Evolutionary conservation across 441 rosid genomes (phyloP).

Genomic region (Dalechampia spathulata): DNA sequence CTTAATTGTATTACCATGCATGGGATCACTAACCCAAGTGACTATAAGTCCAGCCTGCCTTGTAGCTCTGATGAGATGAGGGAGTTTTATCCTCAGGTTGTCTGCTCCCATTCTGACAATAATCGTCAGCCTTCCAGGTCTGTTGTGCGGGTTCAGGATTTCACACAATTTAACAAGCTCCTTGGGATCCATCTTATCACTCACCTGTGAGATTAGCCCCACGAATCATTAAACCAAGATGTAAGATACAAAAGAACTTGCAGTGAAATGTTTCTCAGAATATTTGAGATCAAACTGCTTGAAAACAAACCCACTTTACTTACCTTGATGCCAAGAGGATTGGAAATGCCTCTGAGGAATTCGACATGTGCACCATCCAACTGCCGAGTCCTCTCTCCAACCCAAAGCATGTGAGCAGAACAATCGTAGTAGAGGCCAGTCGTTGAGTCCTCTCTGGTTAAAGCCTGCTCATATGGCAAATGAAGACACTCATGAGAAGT

Average conservation of each 20-base stretch:
- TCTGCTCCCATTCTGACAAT: conserved; percentile 45
- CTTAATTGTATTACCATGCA: conserved; percentile 50
- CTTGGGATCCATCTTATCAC: conserved; percentile 47
- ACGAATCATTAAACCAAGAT: conserved; percentile 5
- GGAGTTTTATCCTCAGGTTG: conserved; percentile 43
- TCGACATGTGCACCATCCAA: conserved; percentile 56
- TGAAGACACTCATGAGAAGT: conserved; percentile 57
- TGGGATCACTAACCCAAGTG: conserved; percentile 50
- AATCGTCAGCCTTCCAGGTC: conserved; percentile 40
- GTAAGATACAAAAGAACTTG: neutral
- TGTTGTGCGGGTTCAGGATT: conserved; percentile 37
- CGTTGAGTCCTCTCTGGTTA: conserved; percentile 54
- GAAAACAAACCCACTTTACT: neutral
- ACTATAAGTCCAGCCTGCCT: conserved; percentile 39
- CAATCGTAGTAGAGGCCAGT: conserved; percentile 50
- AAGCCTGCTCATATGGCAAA: conserved; percentile 48
- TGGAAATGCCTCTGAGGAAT: conserved; percentile 45
- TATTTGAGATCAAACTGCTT: neutral
- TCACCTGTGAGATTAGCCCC: conserved; percentile 26
- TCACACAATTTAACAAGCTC: conserved; percentile 40
- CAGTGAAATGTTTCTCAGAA: neutral
- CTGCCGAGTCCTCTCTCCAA: conserved; percentile 55
- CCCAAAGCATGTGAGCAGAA: conserved; percentile 57
- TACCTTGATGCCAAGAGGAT: conserved; percentile 52
- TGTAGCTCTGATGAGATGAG: conserved; percentile 35